A percentile compares a stretch with the other conserved stretches of the same genome.
Conservation (phyloP, 2,329 filamentous ascomycete genomes). For the Arthrobotrys conoides region DNA sequence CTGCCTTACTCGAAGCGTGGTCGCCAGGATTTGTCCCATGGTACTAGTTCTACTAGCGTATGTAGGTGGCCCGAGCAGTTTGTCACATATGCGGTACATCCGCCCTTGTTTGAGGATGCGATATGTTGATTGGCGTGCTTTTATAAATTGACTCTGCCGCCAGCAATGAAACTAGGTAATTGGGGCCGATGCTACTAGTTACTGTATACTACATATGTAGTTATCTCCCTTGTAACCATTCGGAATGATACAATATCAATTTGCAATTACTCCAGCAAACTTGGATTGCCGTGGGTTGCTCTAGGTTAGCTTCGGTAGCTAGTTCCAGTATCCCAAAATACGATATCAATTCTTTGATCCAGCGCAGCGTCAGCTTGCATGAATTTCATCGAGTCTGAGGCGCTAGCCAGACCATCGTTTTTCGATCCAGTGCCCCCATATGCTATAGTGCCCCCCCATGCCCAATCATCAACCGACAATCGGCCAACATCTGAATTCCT, state of each 20-base stretch:
- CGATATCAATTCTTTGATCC: constrained; percentile 26
- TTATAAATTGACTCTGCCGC: constrained; percentile 10
- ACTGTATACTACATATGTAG: no score
- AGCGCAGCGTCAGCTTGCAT: background rate
- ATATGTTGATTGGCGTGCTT: constrained; percentile 30
- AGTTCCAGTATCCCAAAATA: constrained; percentile 26
- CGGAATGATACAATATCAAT: constrained; percentile 11
- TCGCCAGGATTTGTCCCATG: constrained; percentile 42
- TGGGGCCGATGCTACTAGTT: background rate
- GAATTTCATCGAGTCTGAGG: background rate
- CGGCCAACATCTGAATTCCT: constrained; percentile 33
- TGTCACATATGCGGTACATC: constrained; percentile 16
- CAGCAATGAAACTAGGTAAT: constrained; percentile 1
- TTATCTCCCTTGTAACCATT: background rate
- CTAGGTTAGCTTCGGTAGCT: background rate
- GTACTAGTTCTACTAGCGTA: constrained; percentile 41
- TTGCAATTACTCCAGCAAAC: background rate
- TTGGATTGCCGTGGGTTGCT: background rate
- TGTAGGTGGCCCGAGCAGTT: constrained; percentile 34
- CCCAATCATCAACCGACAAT: background rate
- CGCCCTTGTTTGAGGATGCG: constrained; percentile 6
- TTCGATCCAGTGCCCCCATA: constrained; percentile 1
- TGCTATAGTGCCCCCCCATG: no score
- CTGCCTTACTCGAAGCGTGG: constrained; percentile 41
- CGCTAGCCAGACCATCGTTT: background rate